These are phyloP conservation scores for Teunomyces aglyptinius DNA, from an alignment of 805 yeast genomes.

Conservation along the genomic window DNA sequence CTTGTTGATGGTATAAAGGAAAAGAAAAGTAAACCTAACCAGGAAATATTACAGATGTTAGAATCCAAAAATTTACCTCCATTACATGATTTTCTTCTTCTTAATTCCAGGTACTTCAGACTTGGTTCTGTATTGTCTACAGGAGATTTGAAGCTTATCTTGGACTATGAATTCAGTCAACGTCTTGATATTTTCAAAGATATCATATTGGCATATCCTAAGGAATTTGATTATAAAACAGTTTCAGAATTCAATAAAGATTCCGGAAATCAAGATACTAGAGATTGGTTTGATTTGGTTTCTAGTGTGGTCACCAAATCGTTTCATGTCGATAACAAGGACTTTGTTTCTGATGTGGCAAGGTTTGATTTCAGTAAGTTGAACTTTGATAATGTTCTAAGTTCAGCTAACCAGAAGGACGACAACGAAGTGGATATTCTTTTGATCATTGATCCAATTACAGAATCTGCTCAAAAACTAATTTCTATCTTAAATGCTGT, in stretches of 20 bases:
- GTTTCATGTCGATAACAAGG: constrained; percentile 41
- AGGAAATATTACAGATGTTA: constrained; percentile 18
- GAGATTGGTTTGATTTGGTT: constrained; percentile 49
- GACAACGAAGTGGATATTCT: constrained; percentile 51
- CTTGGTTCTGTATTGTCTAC: constrained; percentile 19
- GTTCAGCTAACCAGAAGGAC: constrained; percentile 11
- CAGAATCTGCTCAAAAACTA: constrained; percentile 64
- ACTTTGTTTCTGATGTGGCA: constrained; percentile 41
- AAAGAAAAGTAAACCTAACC: constrained; percentile 5
- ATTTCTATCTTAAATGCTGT: constrained; percentile 46
- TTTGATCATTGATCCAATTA: constrained; percentile 68
- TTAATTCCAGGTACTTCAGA: constrained; percentile 56
- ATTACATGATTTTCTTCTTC: constrained; percentile 38
- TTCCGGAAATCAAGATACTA: constrained; percentile 17
- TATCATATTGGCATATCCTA: constrained; percentile 27
- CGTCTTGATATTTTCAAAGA: constrained; percentile 37
- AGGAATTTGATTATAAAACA: constrained; percentile 16
- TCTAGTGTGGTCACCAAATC: constrained; percentile 44
- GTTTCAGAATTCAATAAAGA: constrained; percentile 14
- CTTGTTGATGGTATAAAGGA: constrained; percentile 5
- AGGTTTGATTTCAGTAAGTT: constrained; percentile 46
- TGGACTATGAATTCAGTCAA: constrained; percentile 47
- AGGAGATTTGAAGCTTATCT: constrained; percentile 35
- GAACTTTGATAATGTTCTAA: constrained; percentile 24
- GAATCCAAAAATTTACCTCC: constrained; percentile 29